Evolutionary conservation across 495 filamentous ascomycete genomes (phyloP).

Genomic region (Pseudevernia furfuracea): DNA sequence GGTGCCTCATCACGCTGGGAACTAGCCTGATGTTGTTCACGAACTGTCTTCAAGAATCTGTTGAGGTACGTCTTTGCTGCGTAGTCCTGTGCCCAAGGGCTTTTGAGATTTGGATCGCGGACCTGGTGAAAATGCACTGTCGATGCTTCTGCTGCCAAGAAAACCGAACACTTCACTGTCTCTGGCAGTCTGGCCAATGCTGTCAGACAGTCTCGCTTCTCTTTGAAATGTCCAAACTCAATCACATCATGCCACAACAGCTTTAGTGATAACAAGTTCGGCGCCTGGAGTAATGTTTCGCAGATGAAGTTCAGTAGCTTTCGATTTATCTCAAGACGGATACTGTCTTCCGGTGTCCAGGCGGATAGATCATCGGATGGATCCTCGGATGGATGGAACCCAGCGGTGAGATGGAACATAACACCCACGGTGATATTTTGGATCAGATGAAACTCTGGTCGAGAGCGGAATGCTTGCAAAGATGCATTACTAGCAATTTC

Average conservation of each 20-base stretch:
- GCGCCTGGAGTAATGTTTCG: background rate
- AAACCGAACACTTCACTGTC: background rate
- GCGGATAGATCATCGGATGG: background rate
- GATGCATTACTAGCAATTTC: background rate
- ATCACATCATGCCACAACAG: background rate
- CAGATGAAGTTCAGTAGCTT: background rate
- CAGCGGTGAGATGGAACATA: background rate
- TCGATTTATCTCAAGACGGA: background rate
- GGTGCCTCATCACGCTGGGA: background rate
- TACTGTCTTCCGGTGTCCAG: background rate
- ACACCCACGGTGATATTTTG: background rate
- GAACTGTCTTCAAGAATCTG: background rate
- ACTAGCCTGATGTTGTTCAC: background rate
- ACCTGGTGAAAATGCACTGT: background rate
- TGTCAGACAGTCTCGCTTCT: background rate
- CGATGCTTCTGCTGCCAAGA: background rate
- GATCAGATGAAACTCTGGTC: background rate
- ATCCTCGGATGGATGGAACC: too few relatives aligned
- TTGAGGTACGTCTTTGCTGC: background rate
- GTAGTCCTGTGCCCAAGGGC: background rate
- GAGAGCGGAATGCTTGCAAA: background rate
- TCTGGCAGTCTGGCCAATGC: background rate
- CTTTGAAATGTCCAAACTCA: background rate
- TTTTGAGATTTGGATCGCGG: background rate
- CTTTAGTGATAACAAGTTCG: background rate